These are phyloP conservation scores for Erythrobasidium yunnanense DNA, from an alignment of 768 basidiomycete species.

Conservation along the genomic window DNA sequence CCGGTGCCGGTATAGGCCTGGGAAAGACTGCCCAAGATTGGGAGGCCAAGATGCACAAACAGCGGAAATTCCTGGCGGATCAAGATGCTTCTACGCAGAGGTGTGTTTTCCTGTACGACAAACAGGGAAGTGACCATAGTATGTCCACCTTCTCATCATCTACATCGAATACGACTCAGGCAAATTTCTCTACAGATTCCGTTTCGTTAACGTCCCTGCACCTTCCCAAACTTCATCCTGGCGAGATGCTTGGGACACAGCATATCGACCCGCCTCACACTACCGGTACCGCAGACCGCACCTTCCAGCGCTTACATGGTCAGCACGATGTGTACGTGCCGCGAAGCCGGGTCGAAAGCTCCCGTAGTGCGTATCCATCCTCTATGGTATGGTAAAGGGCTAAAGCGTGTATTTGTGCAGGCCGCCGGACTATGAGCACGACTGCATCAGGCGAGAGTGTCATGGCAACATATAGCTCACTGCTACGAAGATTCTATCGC, in stretches of 20 bases:
- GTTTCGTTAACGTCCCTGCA: not conserved
- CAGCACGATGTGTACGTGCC: no score
- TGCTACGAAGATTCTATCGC: no score
- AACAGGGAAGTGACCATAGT: not conserved
- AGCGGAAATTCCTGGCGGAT: not conserved
- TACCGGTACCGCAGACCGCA: not conserved
- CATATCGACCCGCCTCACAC: not conserved
- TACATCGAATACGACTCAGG: no score
- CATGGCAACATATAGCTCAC: no score
- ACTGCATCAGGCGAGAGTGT: no score
- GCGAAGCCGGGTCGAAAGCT: no score
- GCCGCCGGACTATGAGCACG: no score
- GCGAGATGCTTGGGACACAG: not conserved
- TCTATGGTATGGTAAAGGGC: no score
- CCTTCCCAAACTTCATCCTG: not conserved
- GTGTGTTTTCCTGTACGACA: not conserved
- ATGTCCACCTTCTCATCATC: not conserved
- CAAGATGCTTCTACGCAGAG: not conserved
- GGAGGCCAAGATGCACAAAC: not conserved
- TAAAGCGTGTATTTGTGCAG: no score
- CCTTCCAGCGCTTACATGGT: not conserved
- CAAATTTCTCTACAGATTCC: not conserved
- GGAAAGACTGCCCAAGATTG: constrained; percentile 58
- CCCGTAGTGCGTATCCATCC: no score
- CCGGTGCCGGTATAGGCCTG: constrained; percentile 48